Evolutionary conservation across 108 stramenopile genomes (phyloP).

Genomic region (Licmophora abbreviata): DNA sequence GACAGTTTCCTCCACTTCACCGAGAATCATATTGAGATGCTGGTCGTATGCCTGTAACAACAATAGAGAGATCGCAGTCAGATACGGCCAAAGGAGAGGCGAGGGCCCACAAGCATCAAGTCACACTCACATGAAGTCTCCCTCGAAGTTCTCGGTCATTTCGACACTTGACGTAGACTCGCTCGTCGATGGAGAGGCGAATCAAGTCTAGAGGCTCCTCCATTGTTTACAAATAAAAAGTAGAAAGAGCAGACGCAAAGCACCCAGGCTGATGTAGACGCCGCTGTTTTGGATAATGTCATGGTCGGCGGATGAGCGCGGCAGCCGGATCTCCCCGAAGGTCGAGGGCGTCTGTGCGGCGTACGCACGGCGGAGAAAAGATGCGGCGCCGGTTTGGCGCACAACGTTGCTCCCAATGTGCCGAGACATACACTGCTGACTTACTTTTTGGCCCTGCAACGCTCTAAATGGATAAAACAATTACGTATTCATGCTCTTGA

Average conservation of each 20-base stretch:
- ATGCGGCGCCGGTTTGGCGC: too few relatives aligned
- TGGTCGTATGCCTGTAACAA: conserved; percentile 90
- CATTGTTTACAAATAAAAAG: too few relatives aligned
- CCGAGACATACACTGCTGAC: too few relatives aligned
- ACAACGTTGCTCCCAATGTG: too few relatives aligned
- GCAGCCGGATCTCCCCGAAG: too few relatives aligned
- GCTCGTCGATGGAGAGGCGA: conserved; percentile 95
- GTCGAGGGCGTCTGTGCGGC: too few relatives aligned
- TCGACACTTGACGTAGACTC: conserved; percentile 98
- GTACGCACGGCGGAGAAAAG: too few relatives aligned
- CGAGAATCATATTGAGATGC: conserved; percentile 99
- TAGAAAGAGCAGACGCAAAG: too few relatives aligned
- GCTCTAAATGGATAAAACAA: background rate
- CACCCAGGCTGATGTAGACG: too few relatives aligned
- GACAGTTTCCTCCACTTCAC: conserved; percentile 98
- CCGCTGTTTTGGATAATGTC: too few relatives aligned
- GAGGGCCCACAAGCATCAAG: background rate
- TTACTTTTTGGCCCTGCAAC: too few relatives aligned
- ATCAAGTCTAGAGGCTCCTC: conserved; percentile 98
- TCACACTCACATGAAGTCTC: conserved; percentile 84
- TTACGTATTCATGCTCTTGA: background rate
- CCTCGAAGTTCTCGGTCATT: conserved; percentile 95
- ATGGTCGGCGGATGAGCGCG: too few relatives aligned
- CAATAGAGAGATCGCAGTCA: background rate
- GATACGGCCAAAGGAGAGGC: background rate